These are phyloP conservation scores for Ceratobasidium theobromae DNA, from an alignment of 1,284 basidiomycete species.

Conservation along the genomic window DNA sequence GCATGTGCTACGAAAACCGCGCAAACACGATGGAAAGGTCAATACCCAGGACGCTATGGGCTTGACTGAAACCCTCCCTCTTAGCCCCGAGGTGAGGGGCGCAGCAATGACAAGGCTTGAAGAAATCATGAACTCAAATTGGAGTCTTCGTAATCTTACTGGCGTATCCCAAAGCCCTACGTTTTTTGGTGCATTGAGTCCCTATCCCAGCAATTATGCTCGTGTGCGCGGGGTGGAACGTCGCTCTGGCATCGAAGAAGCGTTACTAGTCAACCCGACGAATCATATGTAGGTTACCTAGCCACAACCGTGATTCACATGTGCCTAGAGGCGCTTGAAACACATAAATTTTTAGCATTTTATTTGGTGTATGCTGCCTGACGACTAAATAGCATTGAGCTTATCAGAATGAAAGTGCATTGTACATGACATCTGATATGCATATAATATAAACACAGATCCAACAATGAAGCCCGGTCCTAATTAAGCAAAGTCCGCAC, in stretches of 20 bases:
- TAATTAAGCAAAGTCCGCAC: no score
- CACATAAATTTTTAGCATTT: neutral
- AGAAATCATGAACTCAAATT: slow-evolving; percentile 11
- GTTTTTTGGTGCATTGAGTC: slow-evolving; percentile 17
- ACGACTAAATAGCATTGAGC: neutral
- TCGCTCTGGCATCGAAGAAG: neutral
- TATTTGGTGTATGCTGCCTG: neutral
- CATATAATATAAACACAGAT: no score
- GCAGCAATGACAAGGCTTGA: slow-evolving; percentile 25
- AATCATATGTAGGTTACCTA: no score
- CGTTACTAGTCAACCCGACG: neutral
- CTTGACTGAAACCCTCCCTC: slow-evolving; percentile 5
- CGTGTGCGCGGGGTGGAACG: neutral
- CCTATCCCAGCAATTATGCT: neutral
- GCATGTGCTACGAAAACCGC: neutral
- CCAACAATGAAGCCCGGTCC: no score
- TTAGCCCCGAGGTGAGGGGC: slow-evolving; percentile 18
- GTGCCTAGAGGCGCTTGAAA: no score
- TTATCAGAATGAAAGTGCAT: no score
- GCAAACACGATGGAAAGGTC: neutral
- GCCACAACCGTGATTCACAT: no score
- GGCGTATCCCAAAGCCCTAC: slow-evolving; percentile 12
- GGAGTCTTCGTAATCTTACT: slow-evolving; percentile 22
- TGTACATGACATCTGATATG: no score
- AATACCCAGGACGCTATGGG: neutral